Evolutionary conservation across 805 yeast species (phyloP), one percentile per base, ranked within the genome.

Genomic region (Saccharomycopsis microspora): DNA sequence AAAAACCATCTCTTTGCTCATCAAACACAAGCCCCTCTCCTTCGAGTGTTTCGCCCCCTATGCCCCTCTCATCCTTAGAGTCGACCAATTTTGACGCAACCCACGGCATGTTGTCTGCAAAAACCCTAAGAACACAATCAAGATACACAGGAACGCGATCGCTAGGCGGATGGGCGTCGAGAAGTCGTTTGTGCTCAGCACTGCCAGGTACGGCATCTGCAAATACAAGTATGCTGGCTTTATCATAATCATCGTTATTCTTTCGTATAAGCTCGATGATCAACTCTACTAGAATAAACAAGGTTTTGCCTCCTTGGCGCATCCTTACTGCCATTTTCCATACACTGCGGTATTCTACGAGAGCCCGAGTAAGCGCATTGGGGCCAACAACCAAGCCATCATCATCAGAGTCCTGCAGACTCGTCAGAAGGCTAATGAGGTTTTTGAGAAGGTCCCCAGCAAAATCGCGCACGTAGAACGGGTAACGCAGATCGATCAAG

Each of bases 361-460:
- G 70, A 61, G 90, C 90, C 54, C 98, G 75, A 3, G 96, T 87
- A 39, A 93, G 70, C 59, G 86, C 96, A 60, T 93, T 93, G 1
- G 98, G 97, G 1, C 98, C 98, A 46, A 93, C 85, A 7, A 94
- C 85, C 2, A 95, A 83, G 40, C 88, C 84, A 52, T 85, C 89
- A 50, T 88, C 88, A 43, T 87, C 85, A 50, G 85, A 86, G 4
- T 83, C 86, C 58, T 88, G 89, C 5, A 96, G 95, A 7, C 47
- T 40, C 19, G 73, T 66, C 38, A 96, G 86, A 34, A 93, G 84
- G 3, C 97, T 83, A 35, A 93, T 83, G 58, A 93, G 78, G 0
- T 97, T 97, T 61, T 93, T 93, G 47, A 93, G 68, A 59, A 93
- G 89, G 60, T 93, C 98, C 19, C 96, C 94, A 0, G 95, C 94